Evolutionary conservation across 768 basidiomycete genomes (phyloP), one percentile per base, ranked within the genome.

Genomic region (Exsudoporus frostii): DNA sequence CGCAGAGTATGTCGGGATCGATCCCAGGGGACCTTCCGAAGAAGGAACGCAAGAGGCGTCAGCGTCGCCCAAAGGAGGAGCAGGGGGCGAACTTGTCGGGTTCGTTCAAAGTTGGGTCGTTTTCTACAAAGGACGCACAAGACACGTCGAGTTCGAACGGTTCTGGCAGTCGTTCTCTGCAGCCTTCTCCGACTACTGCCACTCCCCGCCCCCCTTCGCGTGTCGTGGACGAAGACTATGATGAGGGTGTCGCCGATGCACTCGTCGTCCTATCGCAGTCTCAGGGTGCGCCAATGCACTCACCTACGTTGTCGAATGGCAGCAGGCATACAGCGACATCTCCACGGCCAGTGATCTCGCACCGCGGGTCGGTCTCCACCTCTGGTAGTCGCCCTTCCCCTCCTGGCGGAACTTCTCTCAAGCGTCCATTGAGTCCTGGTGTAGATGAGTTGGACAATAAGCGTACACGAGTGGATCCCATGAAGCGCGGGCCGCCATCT

Each of bases 151-250:
- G 86, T 65, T 88, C 87, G 8, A 81, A 79, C 53, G 80, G 82
- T 14, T 84, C 84, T 24, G 79, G 80, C 1, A 75, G 69, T 48
- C 74, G 86, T 27, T 88, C 86, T 1, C 74, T 84, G 37, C 87
- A 88, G 59, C 88, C 86, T 2, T 88, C 85, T 29, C 87, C 88
- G 1, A 88, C 81, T 2, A 81, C 78, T 52, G 79, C 76, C 19
- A 77, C 79, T 7, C 79, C 83, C 48, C 71, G 81, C 34, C 79
- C 83, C 17, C 84, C 86, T 7, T 75, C 83, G 11, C 79, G 94
- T 7, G 73, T 81, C 2, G 79, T 95, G 17, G 92, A 97, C 63
- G 94, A 98, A 60, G 90, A 97, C 61, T 97, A 97, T 60, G 94
- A 98, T 61, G 94, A 94, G 68, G 90, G 88, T 24, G 89, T 85